phyloP scores from a whole-genome alignment of 1,284 basidiomycete genomes.

The Fomes fomentarius region DNA sequence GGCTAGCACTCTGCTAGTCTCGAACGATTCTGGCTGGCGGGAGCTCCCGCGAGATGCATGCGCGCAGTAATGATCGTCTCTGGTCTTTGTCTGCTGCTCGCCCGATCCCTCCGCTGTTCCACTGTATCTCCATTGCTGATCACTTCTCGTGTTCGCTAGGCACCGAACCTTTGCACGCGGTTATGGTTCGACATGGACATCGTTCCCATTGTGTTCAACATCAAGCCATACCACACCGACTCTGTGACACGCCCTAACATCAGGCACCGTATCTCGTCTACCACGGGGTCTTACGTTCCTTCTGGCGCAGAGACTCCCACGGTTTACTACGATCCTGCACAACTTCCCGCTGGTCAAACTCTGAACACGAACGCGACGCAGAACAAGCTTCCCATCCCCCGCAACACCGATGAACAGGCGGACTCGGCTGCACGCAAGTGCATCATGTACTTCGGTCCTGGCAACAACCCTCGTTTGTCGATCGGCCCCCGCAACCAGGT shows the following conservation, averaged over 20 bases:
- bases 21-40: background rate
- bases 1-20: background rate
- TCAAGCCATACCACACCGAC: slow-evolving; percentile 80
- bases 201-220: slow-evolving; percentile 81
- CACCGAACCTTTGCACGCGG: slow-evolving; percentile 75
- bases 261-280: slow-evolving; percentile 79
- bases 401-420: slow-evolving; percentile 80
- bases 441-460: slow-evolving; percentile 79
- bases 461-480: slow-evolving; percentile 77
- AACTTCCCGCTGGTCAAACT: slow-evolving; percentile 40
- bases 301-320: slow-evolving; percentile 77
- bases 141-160: slow-evolving; percentile 37
- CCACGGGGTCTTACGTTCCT: slow-evolving; percentile 71
- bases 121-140: background rate
- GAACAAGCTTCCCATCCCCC: slow-evolving; percentile 68
- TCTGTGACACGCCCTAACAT: slow-evolving; percentile 72
- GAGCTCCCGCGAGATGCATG: background rate
- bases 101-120: background rate
- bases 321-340: slow-evolving; percentile 57
- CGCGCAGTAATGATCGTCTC: background rate
- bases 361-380: slow-evolving; percentile 49
- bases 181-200: slow-evolving; percentile 79
- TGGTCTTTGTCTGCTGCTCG: background rate
- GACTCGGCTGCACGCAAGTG: slow-evolving; percentile 83
- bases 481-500: slow-evolving; percentile 83